Conservation (phyloP, 225 moss, liverwort and hornwort genomes). For the Sphagnum contortum region DNA sequence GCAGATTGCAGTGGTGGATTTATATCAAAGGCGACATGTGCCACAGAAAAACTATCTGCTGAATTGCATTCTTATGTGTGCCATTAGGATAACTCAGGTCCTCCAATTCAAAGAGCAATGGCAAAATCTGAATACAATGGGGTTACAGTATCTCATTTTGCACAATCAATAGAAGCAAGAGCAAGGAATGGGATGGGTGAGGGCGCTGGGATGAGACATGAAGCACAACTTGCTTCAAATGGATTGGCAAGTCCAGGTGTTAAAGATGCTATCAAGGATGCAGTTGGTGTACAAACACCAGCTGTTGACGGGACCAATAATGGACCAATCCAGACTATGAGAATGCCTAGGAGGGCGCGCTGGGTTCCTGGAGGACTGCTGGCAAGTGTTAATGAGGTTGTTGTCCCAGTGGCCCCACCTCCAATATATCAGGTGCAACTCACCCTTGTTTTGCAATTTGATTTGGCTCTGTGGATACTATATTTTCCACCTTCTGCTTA, state of each 20-base stretch:
- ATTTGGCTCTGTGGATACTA: background rate
- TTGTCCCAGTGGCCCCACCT: constrained; percentile 51
- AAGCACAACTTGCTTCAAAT: no score
- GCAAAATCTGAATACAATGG: no score
- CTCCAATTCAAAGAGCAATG: no score
- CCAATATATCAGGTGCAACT: constrained; percentile 35
- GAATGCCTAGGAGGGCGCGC: constrained; percentile 48
- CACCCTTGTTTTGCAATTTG: background rate
- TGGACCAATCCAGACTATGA: constrained; percentile 23
- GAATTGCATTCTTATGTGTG: no score
- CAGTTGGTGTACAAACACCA: constrained; percentile 7
- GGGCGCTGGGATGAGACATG: no score
- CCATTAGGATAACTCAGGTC: no score
- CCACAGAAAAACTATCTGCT: no score
- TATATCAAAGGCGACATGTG: no score
- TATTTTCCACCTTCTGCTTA: background rate
- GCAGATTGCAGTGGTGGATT: no score
- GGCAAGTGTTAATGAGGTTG: constrained; percentile 41
- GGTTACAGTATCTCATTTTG: no score
- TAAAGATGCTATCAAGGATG: constrained; percentile 8
- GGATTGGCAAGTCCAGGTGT: background rate
- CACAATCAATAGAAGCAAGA: no score
- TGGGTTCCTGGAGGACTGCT: constrained; percentile 56
- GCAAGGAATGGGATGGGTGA: no score
- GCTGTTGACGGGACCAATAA: constrained; percentile 18